Base-by-base conservation (phyloP, 2,329 filamentous ascomycete species). In the Fusarium sp. region DNA sequence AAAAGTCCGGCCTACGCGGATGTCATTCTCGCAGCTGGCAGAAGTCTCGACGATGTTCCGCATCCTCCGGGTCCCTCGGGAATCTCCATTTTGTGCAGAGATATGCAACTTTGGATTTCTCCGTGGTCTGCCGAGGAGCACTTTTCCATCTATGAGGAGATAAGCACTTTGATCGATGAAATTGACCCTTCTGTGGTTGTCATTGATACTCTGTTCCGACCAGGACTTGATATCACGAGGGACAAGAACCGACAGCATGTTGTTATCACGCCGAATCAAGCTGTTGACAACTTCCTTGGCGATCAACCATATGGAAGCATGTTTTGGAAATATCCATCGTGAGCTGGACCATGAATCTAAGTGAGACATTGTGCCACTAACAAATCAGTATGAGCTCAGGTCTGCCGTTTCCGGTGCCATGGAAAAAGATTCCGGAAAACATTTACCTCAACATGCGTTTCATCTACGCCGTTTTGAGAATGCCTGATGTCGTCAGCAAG, bases 381-480 rank as follows among this genome's bases (percentile, higher is more conserved):
- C 21, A 34, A 27, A 25, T 37, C 18, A 50, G 48, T 9, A 53
- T 53, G 49, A 53, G 49, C 2, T 83, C 82, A 1, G 82, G 81
- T 5, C 82, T 81, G 57, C 64, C 77, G 0, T 87, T 81, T 51
- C 85, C 85, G 1, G 75, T 87, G 0, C 83, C 85, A 2, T 79
- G 74, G 76, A 67, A 69, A 28, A 57, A 72, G 21, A 65, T 80
- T 10, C 72, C 74, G 1, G 76, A 76, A 23, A 73, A 80, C 18
- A 75, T 77, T 45, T 79, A 79, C 47, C 63, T 79, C 46, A 78
- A 79, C 50, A 28, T 77, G 9, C 76, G 73, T 40, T 75, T 76
- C n/a, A 70, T 79, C 12, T 74, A 77, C 28, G 66, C 73, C 25
- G 64, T 77, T 32, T 51, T 79, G 41, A 60, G 72, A 9, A 73